A percentile compares a stretch with the other conserved stretches of the same genome.
phyloP scores from a whole-genome alignment of 2,329 filamentous ascomycete species.

The Drechslerella dactyloides region DNA sequence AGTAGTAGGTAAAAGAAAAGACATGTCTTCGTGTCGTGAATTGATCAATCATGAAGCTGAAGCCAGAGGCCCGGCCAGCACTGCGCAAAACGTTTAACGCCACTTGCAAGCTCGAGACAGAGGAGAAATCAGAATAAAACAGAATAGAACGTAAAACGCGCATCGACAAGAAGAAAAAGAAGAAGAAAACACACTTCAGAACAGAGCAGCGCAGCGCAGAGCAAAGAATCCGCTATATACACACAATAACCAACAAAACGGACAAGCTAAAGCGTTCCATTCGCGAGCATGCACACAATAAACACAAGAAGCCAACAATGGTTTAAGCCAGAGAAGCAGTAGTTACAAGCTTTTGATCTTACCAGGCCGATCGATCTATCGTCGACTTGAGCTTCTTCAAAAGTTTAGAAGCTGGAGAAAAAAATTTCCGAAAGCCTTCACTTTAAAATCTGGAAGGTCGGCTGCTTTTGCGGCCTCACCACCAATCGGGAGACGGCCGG shows the following conservation, averaged over 20 bases:
- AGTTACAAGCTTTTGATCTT: not conserved
- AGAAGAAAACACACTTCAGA: not conserved
- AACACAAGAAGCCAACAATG: not conserved
- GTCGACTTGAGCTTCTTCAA: too few species aligned
- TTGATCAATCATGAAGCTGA: too few species aligned
- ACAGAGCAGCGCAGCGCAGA: not conserved
- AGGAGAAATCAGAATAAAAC: not conserved
- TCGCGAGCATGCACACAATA: not conserved
- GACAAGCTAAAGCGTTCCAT: not conserved
- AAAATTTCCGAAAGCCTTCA: not conserved
- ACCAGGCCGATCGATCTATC: not conserved
- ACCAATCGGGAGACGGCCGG: slow-evolving; percentile 40
- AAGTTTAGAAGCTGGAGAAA: not conserved
- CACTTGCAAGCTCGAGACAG: not conserved
- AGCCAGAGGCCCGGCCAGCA: too few species aligned
- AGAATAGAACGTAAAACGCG: not conserved
- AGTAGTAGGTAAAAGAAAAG: too few species aligned
- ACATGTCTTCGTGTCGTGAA: too few species aligned
- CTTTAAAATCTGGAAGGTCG: not conserved
- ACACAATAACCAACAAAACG: not conserved
- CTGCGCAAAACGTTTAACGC: not conserved
- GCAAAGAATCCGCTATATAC: not conserved
- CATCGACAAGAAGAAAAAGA: not conserved
- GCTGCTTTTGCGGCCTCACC: slow-evolving; percentile 8
- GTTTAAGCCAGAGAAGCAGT: too few species aligned